Conservation (phyloP, 305 asterid species). For the Fraxinus baroniana region DNA sequence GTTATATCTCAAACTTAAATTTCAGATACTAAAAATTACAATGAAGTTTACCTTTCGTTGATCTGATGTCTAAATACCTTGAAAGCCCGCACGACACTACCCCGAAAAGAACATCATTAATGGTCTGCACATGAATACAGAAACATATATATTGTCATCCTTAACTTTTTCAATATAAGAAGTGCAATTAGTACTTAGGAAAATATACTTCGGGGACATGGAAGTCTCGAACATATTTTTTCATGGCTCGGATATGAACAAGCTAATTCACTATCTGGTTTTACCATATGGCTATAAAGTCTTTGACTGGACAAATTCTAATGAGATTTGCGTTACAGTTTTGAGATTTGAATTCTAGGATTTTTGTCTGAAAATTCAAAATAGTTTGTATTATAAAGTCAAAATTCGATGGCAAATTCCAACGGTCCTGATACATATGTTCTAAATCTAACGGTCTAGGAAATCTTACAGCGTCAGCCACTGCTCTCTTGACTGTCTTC, state of each 20-base stretch:
- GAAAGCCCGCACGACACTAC: constrained; percentile 68
- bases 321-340: background rate
- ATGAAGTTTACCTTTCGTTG: constrained; percentile 46
- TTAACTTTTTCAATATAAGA: background rate
- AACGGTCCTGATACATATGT: background rate
- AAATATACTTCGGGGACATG: background rate
- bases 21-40: background rate
- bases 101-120: constrained; percentile 82
- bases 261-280: too few relatives aligned
- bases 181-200: background rate
- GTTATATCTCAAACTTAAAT: background rate
- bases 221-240: background rate
- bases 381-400: background rate
- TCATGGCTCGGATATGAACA: too few relatives aligned
- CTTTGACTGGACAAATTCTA: background rate
- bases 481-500: constrained; percentile 63
- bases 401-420: background rate
- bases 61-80: constrained; percentile 54
- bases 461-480: constrained; percentile 43
- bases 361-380: background rate
- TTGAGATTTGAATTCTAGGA: background rate
- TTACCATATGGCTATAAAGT: background rate
- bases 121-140: constrained; percentile 49
- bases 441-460: constrained; percentile 5
- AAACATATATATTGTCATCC: background rate